Conservation (phyloP, 768 basidiomycete species). For the Tephrocybe rancida region DNA sequence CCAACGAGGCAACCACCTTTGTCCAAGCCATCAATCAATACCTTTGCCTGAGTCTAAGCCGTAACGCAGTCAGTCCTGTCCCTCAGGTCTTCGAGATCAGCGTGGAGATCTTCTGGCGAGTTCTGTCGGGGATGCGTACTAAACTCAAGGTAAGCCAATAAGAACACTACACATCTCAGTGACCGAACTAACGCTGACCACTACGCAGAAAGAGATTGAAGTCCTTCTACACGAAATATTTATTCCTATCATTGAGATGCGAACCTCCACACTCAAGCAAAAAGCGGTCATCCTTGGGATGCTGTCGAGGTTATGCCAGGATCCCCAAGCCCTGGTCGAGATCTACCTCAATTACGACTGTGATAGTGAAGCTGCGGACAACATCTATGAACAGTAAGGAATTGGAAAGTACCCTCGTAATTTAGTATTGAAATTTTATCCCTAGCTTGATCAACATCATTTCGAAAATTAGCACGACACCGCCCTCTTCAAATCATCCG, state of each 20-base stretch:
- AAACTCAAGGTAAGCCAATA: slow-evolving; percentile 84
- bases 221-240: slow-evolving; percentile 99
- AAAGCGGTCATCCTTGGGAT: slow-evolving; percentile 92
- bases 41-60: slow-evolving; percentile 87
- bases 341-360: slow-evolving; percentile 99
- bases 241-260: slow-evolving; percentile 97
- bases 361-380: slow-evolving; percentile 91
- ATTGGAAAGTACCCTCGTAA: background rate
- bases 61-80: slow-evolving; percentile 95
- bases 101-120: slow-evolving; percentile 98
- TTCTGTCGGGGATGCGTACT: slow-evolving; percentile 90
- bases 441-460: slow-evolving; percentile 78
- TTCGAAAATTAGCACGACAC: slow-evolving; percentile 82
- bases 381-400: slow-evolving; percentile 93
- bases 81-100: slow-evolving; percentile 97
- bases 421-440: slow-evolving; percentile 3
- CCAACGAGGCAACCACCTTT: slow-evolving; percentile 86
- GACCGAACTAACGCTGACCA: slow-evolving; percentile 8
- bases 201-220: slow-evolving; percentile 93
- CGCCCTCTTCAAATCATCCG: slow-evolving; percentile 46
- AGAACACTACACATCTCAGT: background rate
- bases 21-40: slow-evolving; percentile 96
- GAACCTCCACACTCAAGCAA: slow-evolving; percentile 92
- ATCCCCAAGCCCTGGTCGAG: slow-evolving; percentile 97
- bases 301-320: slow-evolving; percentile 86